phyloP scores from a whole-genome alignment of 106 monocot species.

The Dendrobium huoshanense region DNA sequence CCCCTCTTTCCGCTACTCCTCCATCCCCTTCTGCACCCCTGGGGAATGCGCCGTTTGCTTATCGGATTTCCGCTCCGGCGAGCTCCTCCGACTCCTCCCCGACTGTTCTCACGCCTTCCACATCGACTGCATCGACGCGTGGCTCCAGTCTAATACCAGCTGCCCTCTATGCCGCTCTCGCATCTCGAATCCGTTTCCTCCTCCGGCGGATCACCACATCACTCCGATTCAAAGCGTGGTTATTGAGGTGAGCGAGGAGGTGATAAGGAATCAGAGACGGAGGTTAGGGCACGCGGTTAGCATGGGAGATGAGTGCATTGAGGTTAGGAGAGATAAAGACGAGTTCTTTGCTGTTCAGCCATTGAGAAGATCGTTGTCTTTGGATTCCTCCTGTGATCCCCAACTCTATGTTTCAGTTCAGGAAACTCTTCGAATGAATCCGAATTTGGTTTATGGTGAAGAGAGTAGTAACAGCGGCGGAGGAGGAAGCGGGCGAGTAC shows the following conservation, averaged over 20 bases:
- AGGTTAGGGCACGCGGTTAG: conserved; percentile 22
- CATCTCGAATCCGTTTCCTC: background rate
- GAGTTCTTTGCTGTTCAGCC: conserved; percentile 38
- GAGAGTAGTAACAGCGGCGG: conserved; percentile 8
- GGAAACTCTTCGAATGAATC: conserved; percentile 26
- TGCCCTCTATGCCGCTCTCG: conserved; percentile 21
- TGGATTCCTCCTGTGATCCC: conserved; percentile 55
- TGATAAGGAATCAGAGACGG: conserved; percentile 2
- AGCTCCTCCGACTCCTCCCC: conserved; percentile 15
- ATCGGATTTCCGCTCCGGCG: conserved; percentile 10
- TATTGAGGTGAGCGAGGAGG: conserved; percentile 22
- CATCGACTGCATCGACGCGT: conserved; percentile 23
- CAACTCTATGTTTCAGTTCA: conserved; percentile 41
- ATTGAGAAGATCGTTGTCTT: conserved; percentile 66
- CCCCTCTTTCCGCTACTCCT: conserved; percentile 22
- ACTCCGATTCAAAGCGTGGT: background rate
- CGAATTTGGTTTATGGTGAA: background rate
- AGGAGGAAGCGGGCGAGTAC: conserved; percentile 11
- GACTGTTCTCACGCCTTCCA: conserved; percentile 23
- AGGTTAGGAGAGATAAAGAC: conserved; percentile 21
- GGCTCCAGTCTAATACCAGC: conserved; percentile 13
- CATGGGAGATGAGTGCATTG: conserved; percentile 61
- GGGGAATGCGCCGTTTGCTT: conserved; percentile 22
- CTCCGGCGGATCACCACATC: background rate
- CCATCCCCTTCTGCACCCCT: background rate